A percentile compares a stretch with the other conserved stretches of the same genome.
These are phyloP conservation scores for Roridomyces roridus DNA, from an alignment of 768 basidiomycete genomes.

Conservation along the genomic window DNA sequence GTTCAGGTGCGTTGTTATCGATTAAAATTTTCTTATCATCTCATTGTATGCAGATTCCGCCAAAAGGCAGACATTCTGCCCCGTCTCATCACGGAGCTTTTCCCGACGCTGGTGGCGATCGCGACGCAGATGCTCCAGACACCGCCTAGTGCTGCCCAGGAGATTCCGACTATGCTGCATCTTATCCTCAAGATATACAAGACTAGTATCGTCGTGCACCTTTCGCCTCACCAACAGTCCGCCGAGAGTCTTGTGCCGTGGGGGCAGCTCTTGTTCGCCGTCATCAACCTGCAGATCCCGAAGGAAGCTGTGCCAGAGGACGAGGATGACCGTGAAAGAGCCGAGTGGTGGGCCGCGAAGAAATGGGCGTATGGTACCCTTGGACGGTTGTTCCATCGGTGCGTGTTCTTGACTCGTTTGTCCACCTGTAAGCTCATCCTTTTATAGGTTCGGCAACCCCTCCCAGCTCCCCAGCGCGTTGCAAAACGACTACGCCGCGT, in stretches of 20 bases:
- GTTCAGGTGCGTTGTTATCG: constrained; percentile 61
- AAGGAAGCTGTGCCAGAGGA: constrained; percentile 69
- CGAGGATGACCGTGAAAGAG: constrained; percentile 76
- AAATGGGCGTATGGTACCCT: constrained; percentile 92
- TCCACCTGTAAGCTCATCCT: not conserved
- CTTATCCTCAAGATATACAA: constrained; percentile 89
- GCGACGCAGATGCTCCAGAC: constrained; percentile 71
- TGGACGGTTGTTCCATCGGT: constrained; percentile 81
- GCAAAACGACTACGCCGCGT: constrained; percentile 70
- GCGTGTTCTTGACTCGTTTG: not conserved
- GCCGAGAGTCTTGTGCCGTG: constrained; percentile 82
- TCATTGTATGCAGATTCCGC: constrained; percentile 63
- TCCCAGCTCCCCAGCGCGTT: constrained; percentile 81
- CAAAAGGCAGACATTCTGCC: constrained; percentile 66
- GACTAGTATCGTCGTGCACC: constrained; percentile 76
- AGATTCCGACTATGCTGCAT: constrained; percentile 85
- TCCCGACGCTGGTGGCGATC: constrained; percentile 80
- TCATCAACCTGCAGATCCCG: constrained; percentile 77
- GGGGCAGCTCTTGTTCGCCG: constrained; percentile 82
- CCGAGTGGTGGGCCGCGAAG: constrained; percentile 91
- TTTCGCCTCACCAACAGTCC: constrained; percentile 77
- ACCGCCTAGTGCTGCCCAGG: constrained; percentile 66
- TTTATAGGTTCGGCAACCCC: constrained; percentile 78
- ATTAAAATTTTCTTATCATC: not conserved
- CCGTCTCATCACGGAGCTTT: constrained; percentile 62